phyloP scores from a whole-genome alignment of 2,329 filamentous ascomycete genomes.

The Zalaria obscura region DNA sequence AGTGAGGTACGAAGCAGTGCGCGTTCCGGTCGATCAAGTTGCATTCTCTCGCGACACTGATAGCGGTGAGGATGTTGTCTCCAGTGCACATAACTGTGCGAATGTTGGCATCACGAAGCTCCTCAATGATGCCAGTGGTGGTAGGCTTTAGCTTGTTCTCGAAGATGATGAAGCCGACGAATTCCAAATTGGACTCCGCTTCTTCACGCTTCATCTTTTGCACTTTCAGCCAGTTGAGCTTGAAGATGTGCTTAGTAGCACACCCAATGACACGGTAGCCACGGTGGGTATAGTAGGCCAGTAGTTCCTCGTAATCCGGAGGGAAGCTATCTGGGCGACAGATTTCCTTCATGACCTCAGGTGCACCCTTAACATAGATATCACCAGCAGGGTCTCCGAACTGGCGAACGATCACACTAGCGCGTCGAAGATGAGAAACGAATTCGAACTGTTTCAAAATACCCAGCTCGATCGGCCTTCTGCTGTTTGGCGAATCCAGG shows the following conservation, averaged over 20 bases:
- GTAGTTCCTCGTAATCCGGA: conserved; percentile 72
- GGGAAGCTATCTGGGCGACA: conserved; percentile 77
- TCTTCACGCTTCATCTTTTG: conserved; percentile 85
- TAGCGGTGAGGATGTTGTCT: conserved; percentile 92
- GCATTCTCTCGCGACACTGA: conserved; percentile 88
- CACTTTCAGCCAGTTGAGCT: conserved; percentile 83
- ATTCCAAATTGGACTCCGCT: conserved; percentile 70
- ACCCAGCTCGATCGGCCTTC: conserved; percentile 65
- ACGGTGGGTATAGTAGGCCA: conserved; percentile 85
- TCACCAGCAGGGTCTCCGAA: conserved; percentile 75
- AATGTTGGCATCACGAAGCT: conserved; percentile 72
- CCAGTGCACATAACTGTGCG: conserved; percentile 92
- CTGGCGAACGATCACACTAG: conserved; percentile 81
- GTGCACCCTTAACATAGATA: conserved; percentile 90
- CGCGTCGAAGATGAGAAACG: conserved; percentile 77
- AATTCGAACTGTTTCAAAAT: conserved; percentile 88
- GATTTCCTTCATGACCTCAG: conserved; percentile 91
- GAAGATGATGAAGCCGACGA: conserved; percentile 94
- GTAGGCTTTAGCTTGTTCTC: conserved; percentile 95
- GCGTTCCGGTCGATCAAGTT: conserved; percentile 64
- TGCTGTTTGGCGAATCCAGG: conserved; percentile 23
- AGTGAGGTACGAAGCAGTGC: conserved; percentile 87
- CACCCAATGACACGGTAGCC: conserved; percentile 95
- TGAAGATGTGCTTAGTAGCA: conserved; percentile 74
- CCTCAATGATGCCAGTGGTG: conserved; percentile 66